These are phyloP conservation scores for Polychaeton citri DNA, from an alignment of 2,329 filamentous ascomycete species.

Conservation along the genomic window DNA sequence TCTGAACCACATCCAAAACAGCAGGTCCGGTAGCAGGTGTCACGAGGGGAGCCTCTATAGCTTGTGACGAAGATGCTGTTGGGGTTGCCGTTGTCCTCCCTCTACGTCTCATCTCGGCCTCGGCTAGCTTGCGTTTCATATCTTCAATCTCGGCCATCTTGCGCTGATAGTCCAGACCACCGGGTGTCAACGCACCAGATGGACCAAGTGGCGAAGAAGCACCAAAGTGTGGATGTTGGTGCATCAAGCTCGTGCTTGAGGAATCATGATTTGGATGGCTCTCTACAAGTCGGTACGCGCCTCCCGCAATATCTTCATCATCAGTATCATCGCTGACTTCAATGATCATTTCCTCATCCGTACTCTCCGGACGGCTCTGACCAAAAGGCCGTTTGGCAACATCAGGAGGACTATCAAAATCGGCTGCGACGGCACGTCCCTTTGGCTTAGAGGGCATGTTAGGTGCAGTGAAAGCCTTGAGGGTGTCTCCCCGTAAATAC, in stretches of 20 bases:
- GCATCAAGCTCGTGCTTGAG: neutral
- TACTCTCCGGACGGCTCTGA: constrained; percentile 33
- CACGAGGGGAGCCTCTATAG: too few species aligned
- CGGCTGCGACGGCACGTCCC: too few species aligned
- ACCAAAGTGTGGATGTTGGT: neutral
- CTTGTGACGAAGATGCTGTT: too few species aligned
- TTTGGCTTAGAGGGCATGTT: too few species aligned
- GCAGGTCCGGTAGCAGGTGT: too few species aligned
- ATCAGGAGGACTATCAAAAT: too few species aligned
- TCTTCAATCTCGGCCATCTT: constrained; percentile 13
- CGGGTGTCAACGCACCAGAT: constrained; percentile 8
- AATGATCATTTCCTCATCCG: constrained; percentile 59
- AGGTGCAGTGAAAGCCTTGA: too few species aligned
- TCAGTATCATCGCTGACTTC: constrained; percentile 67
- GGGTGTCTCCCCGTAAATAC: too few species aligned
- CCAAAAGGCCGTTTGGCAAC: constrained; percentile 49
- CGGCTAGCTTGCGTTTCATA: constrained; percentile 20
- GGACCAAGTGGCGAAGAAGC: constrained; percentile 1
- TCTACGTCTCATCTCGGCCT: constrained; percentile 31
- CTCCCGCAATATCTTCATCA: constrained; percentile 13
- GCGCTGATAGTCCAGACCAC: constrained; percentile 5
- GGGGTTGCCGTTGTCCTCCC: constrained; percentile 5
- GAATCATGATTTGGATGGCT: neutral
- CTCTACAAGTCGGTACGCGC: too few species aligned
- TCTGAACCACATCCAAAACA: too few species aligned